phyloP scores from a whole-genome alignment of 495 filamentous ascomycete genomes.

The Neurospora tetrasperma region DNA sequence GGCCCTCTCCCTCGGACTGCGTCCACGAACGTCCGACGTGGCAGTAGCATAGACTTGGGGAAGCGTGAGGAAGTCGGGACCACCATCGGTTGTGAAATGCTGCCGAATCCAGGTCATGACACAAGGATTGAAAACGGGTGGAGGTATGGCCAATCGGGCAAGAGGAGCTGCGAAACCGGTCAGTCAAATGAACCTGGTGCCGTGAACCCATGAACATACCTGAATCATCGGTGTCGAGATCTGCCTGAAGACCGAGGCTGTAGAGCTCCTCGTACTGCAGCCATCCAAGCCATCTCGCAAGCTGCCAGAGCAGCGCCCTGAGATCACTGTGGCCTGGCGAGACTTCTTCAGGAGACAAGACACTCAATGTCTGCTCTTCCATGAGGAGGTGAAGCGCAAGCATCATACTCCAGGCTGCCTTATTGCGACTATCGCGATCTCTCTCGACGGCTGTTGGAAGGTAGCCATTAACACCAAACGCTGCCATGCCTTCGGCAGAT shows the following conservation, averaged over 20 bases:
- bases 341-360: conserved; percentile 46
- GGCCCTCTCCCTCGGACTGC: conserved; percentile 6
- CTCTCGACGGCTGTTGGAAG: conserved; percentile 50
- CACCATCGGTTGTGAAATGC: conserved; percentile 42
- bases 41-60: conserved; percentile 36
- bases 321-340: conserved; percentile 45
- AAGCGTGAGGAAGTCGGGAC: conserved; percentile 48
- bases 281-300: conserved; percentile 83
- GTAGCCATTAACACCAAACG: conserved; percentile 44
- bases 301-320: conserved; percentile 62
- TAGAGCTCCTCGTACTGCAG: conserved; percentile 61
- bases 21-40: background rate
- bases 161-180: background rate
- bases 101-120: conserved; percentile 54
- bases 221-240: conserved; percentile 11
- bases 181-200: background rate
- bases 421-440: conserved; percentile 43
- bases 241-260: conserved; percentile 53
- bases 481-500: conserved; percentile 39
- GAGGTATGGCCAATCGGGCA: conserved; percentile 43
- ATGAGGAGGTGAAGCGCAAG: conserved; percentile 72
- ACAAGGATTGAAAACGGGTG: conserved; percentile 45
- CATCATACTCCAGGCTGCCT: conserved; percentile 56
- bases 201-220: conserved; percentile 13
- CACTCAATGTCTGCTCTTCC: conserved; percentile 82